Evolutionary conservation across 2,329 filamentous ascomycete genomes (phyloP), one percentile per base, ranked within the genome.

Genomic region (Claviceps cyperi): DNA sequence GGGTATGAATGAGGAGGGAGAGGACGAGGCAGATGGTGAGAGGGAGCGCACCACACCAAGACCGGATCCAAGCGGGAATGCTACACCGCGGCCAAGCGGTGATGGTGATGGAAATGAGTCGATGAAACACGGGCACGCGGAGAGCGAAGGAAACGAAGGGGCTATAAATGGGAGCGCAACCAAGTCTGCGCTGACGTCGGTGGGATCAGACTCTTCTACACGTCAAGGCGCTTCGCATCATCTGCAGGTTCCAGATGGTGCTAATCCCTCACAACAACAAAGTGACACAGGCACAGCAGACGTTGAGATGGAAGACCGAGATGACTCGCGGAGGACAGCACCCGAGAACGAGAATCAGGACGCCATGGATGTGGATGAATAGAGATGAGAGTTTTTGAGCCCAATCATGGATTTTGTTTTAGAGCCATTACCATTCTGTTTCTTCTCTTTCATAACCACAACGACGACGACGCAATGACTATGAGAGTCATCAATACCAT

Each of bases 1-100:
- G 65, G 88, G 87, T 32, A 88, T 88, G 80, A 77, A 80, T 51
- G 81, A 80, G 55, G 82, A 80, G 46, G 77, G 72, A 15, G 82
- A 83, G 57, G 80, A 81, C 32, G 73, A 75, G 14, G 76, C 65
- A 5, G 75, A 75, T 50, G 66, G 66, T 3, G 64, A 68, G 21
- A 61, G 66, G 35, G 68, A 66, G 2, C 75, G 71, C 11, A 68
- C 71, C 43, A 79, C 74, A 38, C 75, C 77, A 2, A 62, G 70
- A 49, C 69, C 70, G 35, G 76, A 71, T 22, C 66, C 65, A 2
- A 77, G 73, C 50, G 73, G 70, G 7, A 75, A 77, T 50, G 69
- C 65, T n/a, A 76, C 74, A 36, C 74, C 73, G 2, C 64, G 65
- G 36, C 69, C 70, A 1, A 73, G 74, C n/a, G 69, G 65, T 22